Evolutionary conservation across 169 alveolate species (phyloP), one percentile per base, ranked within the genome.

Genomic region (Cyclospora cayetanensis): DNA sequence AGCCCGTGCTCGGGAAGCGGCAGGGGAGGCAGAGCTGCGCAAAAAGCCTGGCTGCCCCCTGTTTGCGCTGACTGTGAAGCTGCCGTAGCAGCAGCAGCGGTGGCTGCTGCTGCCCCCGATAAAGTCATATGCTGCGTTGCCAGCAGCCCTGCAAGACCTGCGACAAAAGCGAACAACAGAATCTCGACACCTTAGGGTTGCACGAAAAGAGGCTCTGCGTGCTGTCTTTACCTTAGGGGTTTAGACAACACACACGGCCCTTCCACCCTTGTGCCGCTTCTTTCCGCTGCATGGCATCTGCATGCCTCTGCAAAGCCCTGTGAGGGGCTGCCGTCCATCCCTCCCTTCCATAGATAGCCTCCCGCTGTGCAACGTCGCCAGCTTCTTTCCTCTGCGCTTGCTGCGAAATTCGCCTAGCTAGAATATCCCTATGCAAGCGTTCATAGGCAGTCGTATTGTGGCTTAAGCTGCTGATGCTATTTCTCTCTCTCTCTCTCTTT

Each of bases 1-100:
- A 39, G 41, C 22, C 80, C 90, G 15, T 42, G 42, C 2, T 55
- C 65, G 41, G 90, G 90, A 25, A 83, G 34, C 0, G 90, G 90
- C 4, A 46, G 20, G 42, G 52, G 70, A 1, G 90, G 77, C 29
- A 70, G 25, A 4, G 50, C 4, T 2, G 12, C 27, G 53, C 39
- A 37, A 34, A 70, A 70, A 20, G 31, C 18, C 15, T 7, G n/a
- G 7, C n/a, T 15, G 7, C 60, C 60, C 15, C 60, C 60, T 46
- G n/a, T 15, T 46, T 7, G n/a, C 15, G 60, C 53, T 9, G 43
- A 70, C 60, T 22, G 1, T 34, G 83, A n/a, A 35, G 53, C 50
- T 70, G 83, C 83, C 39, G 83, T 53, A 15, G 53, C 52, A 9
- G 77, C 77, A 4, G 77, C 29, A 4, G 77, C 77, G 12, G 77